phyloP scores from a whole-genome alignment of 2,329 filamentous ascomycete species.

The Plenodomus tracheiphilus region DNA sequence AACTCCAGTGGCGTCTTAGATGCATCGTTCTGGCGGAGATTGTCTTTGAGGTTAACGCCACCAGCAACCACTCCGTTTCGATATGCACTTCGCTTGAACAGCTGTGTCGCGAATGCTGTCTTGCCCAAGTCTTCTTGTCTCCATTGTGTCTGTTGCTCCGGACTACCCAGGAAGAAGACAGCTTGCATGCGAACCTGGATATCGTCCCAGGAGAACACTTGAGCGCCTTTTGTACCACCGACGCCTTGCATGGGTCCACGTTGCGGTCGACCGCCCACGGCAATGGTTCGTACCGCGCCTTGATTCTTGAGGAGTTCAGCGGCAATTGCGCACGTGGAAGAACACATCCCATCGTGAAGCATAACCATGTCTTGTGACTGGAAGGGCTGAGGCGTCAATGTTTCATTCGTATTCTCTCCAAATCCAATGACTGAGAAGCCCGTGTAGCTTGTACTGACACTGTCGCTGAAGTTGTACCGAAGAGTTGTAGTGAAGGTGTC shows the following conservation, averaged over 20 bases:
- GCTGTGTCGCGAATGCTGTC: slow-evolving; percentile 38
- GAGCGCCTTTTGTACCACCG: slow-evolving; percentile 51
- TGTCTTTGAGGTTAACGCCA: slow-evolving; percentile 45
- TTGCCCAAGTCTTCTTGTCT: slow-evolving; percentile 32
- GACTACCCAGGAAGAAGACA: slow-evolving; percentile 35
- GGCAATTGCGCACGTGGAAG: slow-evolving; percentile 52
- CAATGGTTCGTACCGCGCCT: slow-evolving; percentile 48
- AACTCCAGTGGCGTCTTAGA: slow-evolving; percentile 46
- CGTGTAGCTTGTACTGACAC: slow-evolving; percentile 31
- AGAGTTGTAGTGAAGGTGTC: slow-evolving; percentile 43
- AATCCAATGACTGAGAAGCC: slow-evolving; percentile 39
- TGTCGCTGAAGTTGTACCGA: slow-evolving; percentile 44
- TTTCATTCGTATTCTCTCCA: slow-evolving; percentile 33
- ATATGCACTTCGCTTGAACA: slow-evolving; percentile 38
- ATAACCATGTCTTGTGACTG: slow-evolving; percentile 46
- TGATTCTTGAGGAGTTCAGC: slow-evolving; percentile 52
- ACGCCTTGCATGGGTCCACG: slow-evolving; percentile 50
- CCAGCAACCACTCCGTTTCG: slow-evolving; percentile 26
- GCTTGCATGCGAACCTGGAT: slow-evolving; percentile 37
- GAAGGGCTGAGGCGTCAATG: slow-evolving; percentile 41
- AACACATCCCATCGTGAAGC: slow-evolving; percentile 52
- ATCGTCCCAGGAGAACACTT: slow-evolving; percentile 41
- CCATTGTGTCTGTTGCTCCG: slow-evolving; percentile 35
- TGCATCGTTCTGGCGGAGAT: slow-evolving; percentile 42
- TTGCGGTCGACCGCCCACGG: slow-evolving; percentile 48